Conservation (phyloP, 495 filamentous ascomycete genomes). For the Penicillium herquei region DNA sequence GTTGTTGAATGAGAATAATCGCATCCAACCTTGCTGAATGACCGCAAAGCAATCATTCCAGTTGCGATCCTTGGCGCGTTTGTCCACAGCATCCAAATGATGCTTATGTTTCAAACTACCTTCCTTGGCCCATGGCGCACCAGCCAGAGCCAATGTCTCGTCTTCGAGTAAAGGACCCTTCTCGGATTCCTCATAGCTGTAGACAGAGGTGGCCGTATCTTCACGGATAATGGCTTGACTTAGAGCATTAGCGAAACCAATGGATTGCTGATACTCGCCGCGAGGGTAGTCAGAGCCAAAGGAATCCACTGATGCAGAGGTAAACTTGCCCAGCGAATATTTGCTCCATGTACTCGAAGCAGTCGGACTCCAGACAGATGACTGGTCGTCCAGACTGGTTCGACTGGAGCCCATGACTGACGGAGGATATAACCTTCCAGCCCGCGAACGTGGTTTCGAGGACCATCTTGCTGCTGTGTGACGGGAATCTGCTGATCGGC, state of each 20-base stretch:
- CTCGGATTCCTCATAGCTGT: conserved; percentile 49
- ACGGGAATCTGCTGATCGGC: conserved; percentile 65
- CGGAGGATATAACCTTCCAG: conserved; percentile 68
- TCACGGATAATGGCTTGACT: conserved; percentile 96
- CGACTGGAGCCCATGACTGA: conserved; percentile 87
- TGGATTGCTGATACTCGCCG: conserved; percentile 89
- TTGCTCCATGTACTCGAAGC: conserved; percentile 92
- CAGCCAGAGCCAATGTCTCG: conserved; percentile 82
- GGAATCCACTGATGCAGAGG: conserved; percentile 87
- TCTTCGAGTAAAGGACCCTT: conserved; percentile 80
- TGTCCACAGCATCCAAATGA: conserved; percentile 84
- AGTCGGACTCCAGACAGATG: conserved; percentile 88
- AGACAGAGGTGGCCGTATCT: conserved; percentile 61
- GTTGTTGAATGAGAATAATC: conserved; percentile 85
- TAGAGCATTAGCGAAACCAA: conserved; percentile 95
- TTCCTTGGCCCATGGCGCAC: conserved; percentile 97
- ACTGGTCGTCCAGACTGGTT: conserved; percentile 88
- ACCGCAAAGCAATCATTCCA: conserved; percentile 99
- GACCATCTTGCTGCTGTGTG: conserved; percentile 71
- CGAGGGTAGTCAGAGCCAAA: conserved; percentile 75
- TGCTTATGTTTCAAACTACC: conserved; percentile 95
- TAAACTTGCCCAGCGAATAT: conserved; percentile 83
- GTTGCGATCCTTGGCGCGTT: conserved; percentile 85
- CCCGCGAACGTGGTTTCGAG: conserved; percentile 79
- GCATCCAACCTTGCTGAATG: conserved; percentile 93